Evolutionary conservation across 352 stramenopile species (phyloP).

Genomic region (Pythium brassicae): DNA sequence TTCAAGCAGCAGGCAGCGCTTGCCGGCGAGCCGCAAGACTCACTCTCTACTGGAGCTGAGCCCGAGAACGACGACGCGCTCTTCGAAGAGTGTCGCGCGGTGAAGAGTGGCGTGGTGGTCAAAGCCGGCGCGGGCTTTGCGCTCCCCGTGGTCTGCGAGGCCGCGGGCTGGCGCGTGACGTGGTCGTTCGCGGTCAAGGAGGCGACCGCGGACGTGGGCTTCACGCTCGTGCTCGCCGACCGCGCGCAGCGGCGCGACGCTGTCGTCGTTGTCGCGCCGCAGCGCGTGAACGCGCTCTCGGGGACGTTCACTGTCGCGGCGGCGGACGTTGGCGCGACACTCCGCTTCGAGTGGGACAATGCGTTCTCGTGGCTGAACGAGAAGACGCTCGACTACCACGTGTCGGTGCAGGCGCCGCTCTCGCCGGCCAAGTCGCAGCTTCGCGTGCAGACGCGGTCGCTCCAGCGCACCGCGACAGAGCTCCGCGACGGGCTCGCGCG

Average conservation of each 20-base stretch:
- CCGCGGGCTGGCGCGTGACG: slow-evolving; percentile 54
- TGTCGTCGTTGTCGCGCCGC: slow-evolving; percentile 29
- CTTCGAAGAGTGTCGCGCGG: slow-evolving; percentile 65
- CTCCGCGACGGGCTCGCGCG: slow-evolving; percentile 27
- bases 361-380: slow-evolving; percentile 82
- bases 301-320: slow-evolving; percentile 41
- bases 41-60: neutral
- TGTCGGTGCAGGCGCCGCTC: slow-evolving; percentile 64
- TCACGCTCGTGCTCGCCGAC: slow-evolving; percentile 27
- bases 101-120: slow-evolving; percentile 75
- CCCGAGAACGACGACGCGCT: slow-evolving; percentile 4
- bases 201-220: slow-evolving; percentile 56
- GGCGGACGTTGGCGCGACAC: slow-evolving; percentile 25
- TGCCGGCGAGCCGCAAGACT: neutral
- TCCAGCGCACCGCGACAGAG: slow-evolving; percentile 20
- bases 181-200: slow-evolving; percentile 80
- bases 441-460: slow-evolving; percentile 22
- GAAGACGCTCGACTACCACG: slow-evolving; percentile 83
- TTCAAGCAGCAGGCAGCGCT: slow-evolving; percentile 8
- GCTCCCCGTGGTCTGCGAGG: slow-evolving; percentile 69
- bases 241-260: neutral
- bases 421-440: slow-evolving; percentile 29
- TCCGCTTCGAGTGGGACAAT: slow-evolving; percentile 81
- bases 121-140: slow-evolving; percentile 71
- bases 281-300: slow-evolving; percentile 52